Base-by-base conservation (phyloP, 768 basidiomycete genomes). In the Rossbeevera mucosa region DNA sequence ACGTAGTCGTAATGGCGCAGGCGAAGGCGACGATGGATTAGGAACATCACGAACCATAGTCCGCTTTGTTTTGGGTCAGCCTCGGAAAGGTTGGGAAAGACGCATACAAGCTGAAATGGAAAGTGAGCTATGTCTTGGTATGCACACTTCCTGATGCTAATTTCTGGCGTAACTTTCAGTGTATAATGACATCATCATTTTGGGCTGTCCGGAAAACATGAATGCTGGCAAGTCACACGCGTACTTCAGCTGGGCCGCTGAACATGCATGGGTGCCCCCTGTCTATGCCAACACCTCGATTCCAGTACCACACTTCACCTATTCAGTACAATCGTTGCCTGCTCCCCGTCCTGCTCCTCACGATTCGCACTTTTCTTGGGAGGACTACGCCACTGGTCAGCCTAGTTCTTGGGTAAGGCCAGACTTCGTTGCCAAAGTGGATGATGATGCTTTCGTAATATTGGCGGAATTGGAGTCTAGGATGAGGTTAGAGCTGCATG, bases 361-460 rank as follows among this genome's bases (percentile, higher is more conserved):
- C 55, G 90, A 91, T 63, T 77, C 89, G n/a, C 62, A 70, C 29
- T 61, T 72, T n/a, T 80, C 81, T 7, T 80, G 79, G 74, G 63
- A 71, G 31, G 81, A 86, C 59, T 63, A 73, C 36, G 64, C 65
- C 24, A 69, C 75, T 0, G 72, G 69, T 16, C 66, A 70, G 25
- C 71, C 77, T 3, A 71, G 67, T 40, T 76, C 81, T 7, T 94
- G 91, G 90, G 86, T 86, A 20, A 79, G 88, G 33, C 94, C 93
- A 11, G 92, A 96, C 66, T 97, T 84, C 63, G 83, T 98, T 38
- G 82, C 90, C 61, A 98, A 98, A 71, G 89, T 88, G 1, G 94
- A 98, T 66, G 94, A 98, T 62, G 94, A 98, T 68, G 83, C 91
- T 7, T 95, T 98, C 61, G 80, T 98, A 47, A 94, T 96, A 82